Evolutionary conservation across 1,284 basidiomycete genomes (phyloP).

Genomic region (Ganoderma leucocontextum): DNA sequence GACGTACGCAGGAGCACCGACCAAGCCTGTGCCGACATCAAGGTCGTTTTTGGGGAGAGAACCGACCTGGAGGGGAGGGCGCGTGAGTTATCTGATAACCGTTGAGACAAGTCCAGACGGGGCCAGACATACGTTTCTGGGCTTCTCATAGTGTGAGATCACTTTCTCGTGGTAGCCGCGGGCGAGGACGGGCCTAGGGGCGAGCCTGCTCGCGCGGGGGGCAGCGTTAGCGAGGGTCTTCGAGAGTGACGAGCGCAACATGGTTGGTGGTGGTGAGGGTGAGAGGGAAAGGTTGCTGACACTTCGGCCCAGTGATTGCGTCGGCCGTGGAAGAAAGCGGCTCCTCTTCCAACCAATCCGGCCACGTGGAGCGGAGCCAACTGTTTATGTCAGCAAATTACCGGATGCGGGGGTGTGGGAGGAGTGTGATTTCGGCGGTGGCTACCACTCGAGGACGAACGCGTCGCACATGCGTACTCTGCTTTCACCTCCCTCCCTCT

Average conservation of each 20-base stretch:
- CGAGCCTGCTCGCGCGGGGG: constrained; percentile 50
- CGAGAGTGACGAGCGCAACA: constrained; percentile 72
- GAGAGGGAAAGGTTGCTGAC: constrained; percentile 23
- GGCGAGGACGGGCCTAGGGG: constrained; percentile 56
- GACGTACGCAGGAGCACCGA: constrained; percentile 97
- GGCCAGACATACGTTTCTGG: constrained; percentile 82
- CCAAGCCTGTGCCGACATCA: constrained; percentile 97
- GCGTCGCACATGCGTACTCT: constrained; percentile 32
- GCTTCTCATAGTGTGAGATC: constrained; percentile 95
- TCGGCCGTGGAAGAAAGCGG: constrained; percentile 30
- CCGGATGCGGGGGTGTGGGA: too few species aligned
- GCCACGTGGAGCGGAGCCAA: constrained; percentile 22
- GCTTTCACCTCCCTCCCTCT: constrained; percentile 18
- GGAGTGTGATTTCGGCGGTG: constrained; percentile 25
- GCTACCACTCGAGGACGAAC: constrained; percentile 21
- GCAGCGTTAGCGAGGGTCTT: constrained; percentile 56
- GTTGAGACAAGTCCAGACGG: constrained; percentile 35
- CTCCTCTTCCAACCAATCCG: constrained; percentile 29
- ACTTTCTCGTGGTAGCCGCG: constrained; percentile 93
- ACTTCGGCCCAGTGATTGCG: constrained; percentile 18
- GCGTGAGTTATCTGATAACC: constrained; percentile 65
- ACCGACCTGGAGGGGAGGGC: constrained; percentile 74
- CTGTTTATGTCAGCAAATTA: constrained; percentile 19
- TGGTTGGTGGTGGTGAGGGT: constrained; percentile 52
- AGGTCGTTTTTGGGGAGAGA: constrained; percentile 92